A percentile compares a stretch with the other conserved stretches of the same genome.
These are phyloP conservation scores for Ustilago nuda DNA, from an alignment of 1,284 basidiomycete genomes.

Conservation along the genomic window DNA sequence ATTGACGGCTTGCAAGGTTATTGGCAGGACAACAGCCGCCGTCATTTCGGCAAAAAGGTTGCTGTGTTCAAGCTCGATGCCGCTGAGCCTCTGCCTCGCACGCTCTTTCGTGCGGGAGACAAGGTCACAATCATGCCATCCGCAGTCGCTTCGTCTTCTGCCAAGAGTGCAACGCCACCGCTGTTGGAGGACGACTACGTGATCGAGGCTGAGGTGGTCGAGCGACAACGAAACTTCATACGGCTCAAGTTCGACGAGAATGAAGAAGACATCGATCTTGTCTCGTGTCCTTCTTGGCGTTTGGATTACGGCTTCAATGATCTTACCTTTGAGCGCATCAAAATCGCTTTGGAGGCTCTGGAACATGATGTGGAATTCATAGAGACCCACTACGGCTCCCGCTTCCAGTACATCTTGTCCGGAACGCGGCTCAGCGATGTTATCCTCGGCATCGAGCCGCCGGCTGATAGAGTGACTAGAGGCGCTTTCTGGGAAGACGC, in stretches of 20 bases:
- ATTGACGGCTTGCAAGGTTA: slow-evolving; percentile 61
- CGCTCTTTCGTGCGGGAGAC: slow-evolving; percentile 52
- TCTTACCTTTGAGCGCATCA: slow-evolving; percentile 78
- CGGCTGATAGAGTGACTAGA: slow-evolving; percentile 72
- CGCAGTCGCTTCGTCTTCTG: not conserved
- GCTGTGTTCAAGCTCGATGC: slow-evolving; percentile 63
- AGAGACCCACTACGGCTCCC: slow-evolving; percentile 47
- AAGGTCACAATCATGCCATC: slow-evolving; percentile 58
- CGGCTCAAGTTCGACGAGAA: slow-evolving; percentile 58
- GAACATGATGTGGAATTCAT: slow-evolving; percentile 74
- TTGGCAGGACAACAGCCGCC: slow-evolving; percentile 55
- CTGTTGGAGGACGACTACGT: slow-evolving; percentile 21
- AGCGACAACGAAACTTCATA: slow-evolving; percentile 47
- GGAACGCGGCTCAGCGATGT: slow-evolving; percentile 66
- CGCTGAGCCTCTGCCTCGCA: slow-evolving; percentile 48
- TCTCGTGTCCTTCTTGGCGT: slow-evolving; percentile 69
- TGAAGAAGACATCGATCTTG: slow-evolving; percentile 52
- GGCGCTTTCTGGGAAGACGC: slow-evolving; percentile 75
- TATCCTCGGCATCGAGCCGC: slow-evolving; percentile 73
- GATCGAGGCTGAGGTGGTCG: slow-evolving; percentile 59
- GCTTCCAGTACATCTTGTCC: slow-evolving; percentile 51
- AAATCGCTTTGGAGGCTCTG: slow-evolving; percentile 76
- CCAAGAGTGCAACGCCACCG: slow-evolving; percentile 1
- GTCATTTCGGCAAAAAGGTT: slow-evolving; percentile 57
- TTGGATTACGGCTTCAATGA: slow-evolving; percentile 80